These are phyloP conservation scores for Tolypocladium ovalisporum DNA, from an alignment of 2,329 filamentous ascomycete species.

Conservation along the genomic window DNA sequence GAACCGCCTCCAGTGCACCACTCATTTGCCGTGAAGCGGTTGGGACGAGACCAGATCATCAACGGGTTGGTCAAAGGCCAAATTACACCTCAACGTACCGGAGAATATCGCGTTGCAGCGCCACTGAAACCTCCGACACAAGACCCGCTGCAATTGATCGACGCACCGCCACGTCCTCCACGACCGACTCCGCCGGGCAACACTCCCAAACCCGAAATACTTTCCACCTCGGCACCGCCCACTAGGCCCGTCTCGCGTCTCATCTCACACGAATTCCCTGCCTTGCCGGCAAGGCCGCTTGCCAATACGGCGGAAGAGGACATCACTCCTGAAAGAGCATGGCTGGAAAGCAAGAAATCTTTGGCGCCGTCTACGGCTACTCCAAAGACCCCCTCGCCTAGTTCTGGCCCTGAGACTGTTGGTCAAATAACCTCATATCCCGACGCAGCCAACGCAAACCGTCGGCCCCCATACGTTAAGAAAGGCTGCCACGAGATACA, in stretches of 20 bases:
- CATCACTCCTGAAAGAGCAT: slow-evolving; percentile 12
- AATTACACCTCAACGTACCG: slow-evolving; percentile 28
- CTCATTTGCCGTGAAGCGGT: slow-evolving; percentile 30
- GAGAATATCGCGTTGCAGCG: slow-evolving; percentile 34
- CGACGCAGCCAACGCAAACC: slow-evolving; percentile 73
- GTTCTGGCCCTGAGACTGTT: slow-evolving; percentile 13
- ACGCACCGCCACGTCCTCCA: slow-evolving; percentile 33
- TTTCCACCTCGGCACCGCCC: slow-evolving; percentile 11
- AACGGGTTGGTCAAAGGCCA: slow-evolving; percentile 26
- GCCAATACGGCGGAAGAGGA: slow-evolving; percentile 26
- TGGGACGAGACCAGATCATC: slow-evolving; percentile 31
- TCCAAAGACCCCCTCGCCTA: background rate
- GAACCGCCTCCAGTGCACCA: slow-evolving; percentile 45
- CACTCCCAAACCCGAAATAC: slow-evolving; percentile 7
- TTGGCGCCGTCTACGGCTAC: background rate
- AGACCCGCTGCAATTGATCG: slow-evolving; percentile 9
- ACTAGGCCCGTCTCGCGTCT: slow-evolving; percentile 15
- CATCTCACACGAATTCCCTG: slow-evolving; percentile 16
- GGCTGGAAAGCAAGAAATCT: slow-evolving; percentile 7
- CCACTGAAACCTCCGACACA: slow-evolving; percentile 34
- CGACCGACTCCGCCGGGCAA: slow-evolving; percentile 21
- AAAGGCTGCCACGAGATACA: slow-evolving; percentile 64
- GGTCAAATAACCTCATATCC: slow-evolving; percentile 59
- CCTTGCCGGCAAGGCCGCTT: slow-evolving; percentile 18
- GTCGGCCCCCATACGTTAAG: slow-evolving; percentile 67